Evolutionary conservation across 108 stramenopile species (phyloP).

Genomic region (Seminavis robusta): DNA sequence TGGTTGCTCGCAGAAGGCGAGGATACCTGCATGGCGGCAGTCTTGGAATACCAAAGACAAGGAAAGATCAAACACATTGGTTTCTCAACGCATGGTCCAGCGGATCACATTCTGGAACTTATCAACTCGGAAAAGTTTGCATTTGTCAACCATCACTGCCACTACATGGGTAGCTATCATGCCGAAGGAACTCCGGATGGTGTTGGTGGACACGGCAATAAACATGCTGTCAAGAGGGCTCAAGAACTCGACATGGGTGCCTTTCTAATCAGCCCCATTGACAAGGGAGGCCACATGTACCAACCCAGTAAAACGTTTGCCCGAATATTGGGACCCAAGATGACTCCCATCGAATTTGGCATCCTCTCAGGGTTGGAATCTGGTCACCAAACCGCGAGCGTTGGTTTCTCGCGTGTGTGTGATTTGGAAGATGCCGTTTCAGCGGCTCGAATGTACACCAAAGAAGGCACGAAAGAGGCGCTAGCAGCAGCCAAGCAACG

Average conservation of each 20-base stretch:
- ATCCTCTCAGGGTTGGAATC: slow-evolving; percentile 42
- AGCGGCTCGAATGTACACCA: slow-evolving; percentile 42
- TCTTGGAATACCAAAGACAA: slow-evolving; percentile 30
- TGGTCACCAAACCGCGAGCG: slow-evolving; percentile 41
- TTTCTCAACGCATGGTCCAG: slow-evolving; percentile 71
- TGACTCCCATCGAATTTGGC: slow-evolving; percentile 70
- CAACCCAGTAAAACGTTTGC: slow-evolving; percentile 47
- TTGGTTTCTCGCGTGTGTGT: slow-evolving; percentile 65
- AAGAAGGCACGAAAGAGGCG: slow-evolving; percentile 13
- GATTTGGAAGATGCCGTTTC: slow-evolving; percentile 76
- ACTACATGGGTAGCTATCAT: slow-evolving; percentile 73
- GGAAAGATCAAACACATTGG: slow-evolving; percentile 65
- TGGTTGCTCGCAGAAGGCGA: slow-evolving; percentile 20
- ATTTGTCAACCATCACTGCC: slow-evolving; percentile 70
- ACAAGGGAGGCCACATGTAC: slow-evolving; percentile 78
- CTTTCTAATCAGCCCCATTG: slow-evolving; percentile 71
- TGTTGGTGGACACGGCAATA: slow-evolving; percentile 54
- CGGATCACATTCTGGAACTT: slow-evolving; percentile 54
- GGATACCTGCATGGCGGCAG: slow-evolving; percentile 28
- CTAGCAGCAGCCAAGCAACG: slow-evolving; percentile 24
- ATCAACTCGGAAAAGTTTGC: slow-evolving; percentile 59
- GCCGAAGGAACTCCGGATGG: slow-evolving; percentile 47
- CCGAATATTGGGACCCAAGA: slow-evolving; percentile 32
- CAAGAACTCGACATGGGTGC: slow-evolving; percentile 78
- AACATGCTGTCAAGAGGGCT: slow-evolving; percentile 38